These are phyloP conservation scores for Fonsecaea pugnacius DNA, from an alignment of 2,329 filamentous ascomycete species.

Conservation along the genomic window DNA sequence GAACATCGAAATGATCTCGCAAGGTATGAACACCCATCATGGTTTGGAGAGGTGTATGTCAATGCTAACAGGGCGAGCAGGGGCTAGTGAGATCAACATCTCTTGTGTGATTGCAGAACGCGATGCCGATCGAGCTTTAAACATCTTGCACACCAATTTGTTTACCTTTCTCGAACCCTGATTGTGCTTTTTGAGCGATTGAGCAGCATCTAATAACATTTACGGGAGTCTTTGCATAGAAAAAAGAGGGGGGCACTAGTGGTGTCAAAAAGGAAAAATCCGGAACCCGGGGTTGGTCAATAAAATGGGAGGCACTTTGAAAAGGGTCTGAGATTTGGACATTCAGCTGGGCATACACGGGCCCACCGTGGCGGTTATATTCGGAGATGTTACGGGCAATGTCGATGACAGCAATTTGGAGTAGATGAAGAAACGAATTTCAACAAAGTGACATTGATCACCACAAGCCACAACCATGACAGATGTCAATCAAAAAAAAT, in stretches of 20 bases:
- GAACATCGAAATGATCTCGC: conserved; percentile 99
- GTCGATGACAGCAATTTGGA: conserved; percentile 7
- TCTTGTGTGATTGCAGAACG: conserved; percentile 93
- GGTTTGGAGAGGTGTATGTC: conserved; percentile 1
- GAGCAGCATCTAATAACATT: conserved; percentile 23
- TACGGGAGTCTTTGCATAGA: conserved; percentile 25
- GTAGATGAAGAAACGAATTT: conserved; percentile 10
- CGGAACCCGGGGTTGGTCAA: conserved; percentile 1
- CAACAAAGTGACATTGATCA: conserved; percentile 3
- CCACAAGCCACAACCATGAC: conserved; percentile 5
- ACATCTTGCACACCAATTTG: conserved; percentile 92
- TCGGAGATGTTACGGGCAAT: background rate
- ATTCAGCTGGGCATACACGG: background rate
- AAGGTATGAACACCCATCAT: conserved; percentile 65
- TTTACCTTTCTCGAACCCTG: conserved; percentile 87
- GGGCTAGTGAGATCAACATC: conserved; percentile 98
- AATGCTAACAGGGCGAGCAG: conserved; percentile 52
- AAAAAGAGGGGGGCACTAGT: conserved; percentile 6
- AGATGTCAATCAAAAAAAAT: conserved; percentile 11
- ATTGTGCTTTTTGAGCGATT: conserved; percentile 25
- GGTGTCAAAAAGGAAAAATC: conserved; percentile 7
- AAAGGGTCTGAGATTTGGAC: background rate
- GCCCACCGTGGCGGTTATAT: conserved; percentile 1
- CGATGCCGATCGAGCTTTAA: conserved; percentile 91
- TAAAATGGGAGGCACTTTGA: conserved; percentile 1